Evolutionary conservation across 805 yeast genomes (phyloP), one percentile per base, ranked within the genome.

Genomic region (Cyberlindnera meyerae): DNA sequence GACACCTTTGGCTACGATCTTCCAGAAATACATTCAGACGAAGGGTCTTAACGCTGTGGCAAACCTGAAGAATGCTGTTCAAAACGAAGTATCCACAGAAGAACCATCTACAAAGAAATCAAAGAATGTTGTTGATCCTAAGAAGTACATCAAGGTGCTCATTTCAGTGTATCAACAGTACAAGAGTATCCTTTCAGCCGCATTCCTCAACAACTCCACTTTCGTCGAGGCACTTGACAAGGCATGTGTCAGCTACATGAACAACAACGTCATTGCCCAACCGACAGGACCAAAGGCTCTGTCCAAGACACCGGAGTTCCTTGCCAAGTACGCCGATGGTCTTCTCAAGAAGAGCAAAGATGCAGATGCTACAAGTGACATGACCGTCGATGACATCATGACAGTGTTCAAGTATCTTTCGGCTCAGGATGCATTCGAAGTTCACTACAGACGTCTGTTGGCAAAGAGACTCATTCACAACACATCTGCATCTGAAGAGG

Each of bases 351-450:
- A 81, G 55, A 71, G 77, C 31, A 82, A 81, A 55, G 83, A 78
- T 40, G 63, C 73, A 0, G 89, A 82, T 44, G 68, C 73, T 12
- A 65, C 73, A n/a, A 65, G 68, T 41, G 90, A 82, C 54, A 77
- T 89, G 79, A 77, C 78, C 36, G 77, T 83, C 31, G 89, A 83
- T 49, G 93, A 89, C 53, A 74, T 93, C 51, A 85, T 90, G 84
- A 75, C 80, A 12, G 70, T 93, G 18, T 86, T 93, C 69, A 81
- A 80, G 54, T 90, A 84, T 57, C 72, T 94, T 40, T 88, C 85
- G 29, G 97, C 93, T 58, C 89, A 88, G 60, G 97, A 94, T 65
- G 85, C 93, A 28, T 94, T 93, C 62, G 97, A 93, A 64, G 82
- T 81, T 43, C 83, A 85, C 65, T 93, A 93, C 62, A 79, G 97